phyloP scores from a whole-genome alignment of 441 rosid genomes.

The Theobroma grandiflorum region DNA sequence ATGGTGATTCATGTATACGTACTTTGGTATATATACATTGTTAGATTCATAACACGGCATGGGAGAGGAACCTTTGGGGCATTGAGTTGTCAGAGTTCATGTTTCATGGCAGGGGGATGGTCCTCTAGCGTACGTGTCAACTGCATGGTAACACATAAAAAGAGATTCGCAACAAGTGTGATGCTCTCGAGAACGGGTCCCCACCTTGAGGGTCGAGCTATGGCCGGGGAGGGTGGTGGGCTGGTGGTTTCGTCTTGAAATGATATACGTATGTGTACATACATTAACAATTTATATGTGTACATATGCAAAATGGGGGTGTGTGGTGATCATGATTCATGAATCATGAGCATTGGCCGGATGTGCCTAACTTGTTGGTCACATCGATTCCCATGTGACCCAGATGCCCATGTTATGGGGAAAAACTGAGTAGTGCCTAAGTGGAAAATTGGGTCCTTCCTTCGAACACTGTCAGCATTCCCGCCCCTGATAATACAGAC shows the following conservation, averaged over 20 bases:
- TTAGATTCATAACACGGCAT: neutral
- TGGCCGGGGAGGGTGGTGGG: conserved; percentile 5
- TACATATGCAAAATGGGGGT: conserved; percentile 11
- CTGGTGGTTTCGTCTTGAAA: conserved; percentile 26
- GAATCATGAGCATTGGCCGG: conserved; percentile 25
- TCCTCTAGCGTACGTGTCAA: conserved; percentile 40
- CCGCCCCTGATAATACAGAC: conserved; percentile 17
- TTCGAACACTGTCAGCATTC: conserved; percentile 18
- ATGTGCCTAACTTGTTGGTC: conserved; percentile 48
- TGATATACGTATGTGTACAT: neutral
- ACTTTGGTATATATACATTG: neutral
- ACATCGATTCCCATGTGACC: conserved; percentile 73
- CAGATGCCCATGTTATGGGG: conserved; percentile 67
- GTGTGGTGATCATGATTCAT: neutral
- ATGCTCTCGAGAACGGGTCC: conserved; percentile 42
- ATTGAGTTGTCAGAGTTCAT: conserved; percentile 32
- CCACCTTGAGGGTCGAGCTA: conserved; percentile 58
- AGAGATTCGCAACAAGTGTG: conserved; percentile 25
- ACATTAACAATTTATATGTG: neutral
- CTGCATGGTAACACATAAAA: neutral
- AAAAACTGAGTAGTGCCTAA: conserved; percentile 44
- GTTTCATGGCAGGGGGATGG: conserved; percentile 33
- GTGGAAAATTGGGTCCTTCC: conserved; percentile 26
- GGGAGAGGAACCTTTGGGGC: conserved; percentile 19
- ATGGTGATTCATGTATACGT: conserved; percentile 16